Percentiles rank a stretch among this genome's conserved stretches.
Conservation (phyloP, 2,329 filamentous ascomycete genomes). For the Rachicladosporium sp. region DNA sequence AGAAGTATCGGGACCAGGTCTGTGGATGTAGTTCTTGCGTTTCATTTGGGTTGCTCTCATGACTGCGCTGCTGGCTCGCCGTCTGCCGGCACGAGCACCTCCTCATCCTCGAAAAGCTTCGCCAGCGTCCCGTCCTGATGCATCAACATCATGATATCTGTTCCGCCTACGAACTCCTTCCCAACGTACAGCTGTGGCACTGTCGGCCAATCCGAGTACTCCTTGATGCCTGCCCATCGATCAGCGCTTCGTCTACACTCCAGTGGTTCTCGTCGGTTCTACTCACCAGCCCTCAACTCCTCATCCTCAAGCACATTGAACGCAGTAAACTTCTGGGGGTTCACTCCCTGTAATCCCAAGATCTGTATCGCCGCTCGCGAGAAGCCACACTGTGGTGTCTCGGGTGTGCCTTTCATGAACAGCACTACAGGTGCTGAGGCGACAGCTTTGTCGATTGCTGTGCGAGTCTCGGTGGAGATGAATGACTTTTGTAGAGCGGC, state of each 20-base stretch:
- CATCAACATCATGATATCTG: slow-evolving; percentile 93
- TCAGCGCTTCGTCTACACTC: background rate
- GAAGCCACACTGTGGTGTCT: slow-evolving; percentile 93
- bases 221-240: slow-evolving; percentile 66
- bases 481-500: slow-evolving; percentile 46
- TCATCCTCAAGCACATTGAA: slow-evolving; percentile 94
- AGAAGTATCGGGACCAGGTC: background rate
- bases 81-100: slow-evolving; percentile 59
- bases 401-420: slow-evolving; percentile 99
- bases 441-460: slow-evolving; percentile 84
- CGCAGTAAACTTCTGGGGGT: slow-evolving; percentile 91
- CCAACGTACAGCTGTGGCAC: slow-evolving; percentile 94
- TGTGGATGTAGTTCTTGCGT: background rate
- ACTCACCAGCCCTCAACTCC: slow-evolving; percentile 66
- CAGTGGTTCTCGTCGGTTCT: background rate
- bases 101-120: slow-evolving; percentile 84
- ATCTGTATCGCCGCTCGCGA: slow-evolving; percentile 92
- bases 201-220: slow-evolving; percentile 98
- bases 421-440: slow-evolving; percentile 80
- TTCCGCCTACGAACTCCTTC: slow-evolving; percentile 94
- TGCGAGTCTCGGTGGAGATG: slow-evolving; percentile 65
- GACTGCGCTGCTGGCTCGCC: slow-evolving; percentile 1
- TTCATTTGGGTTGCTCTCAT: background rate
- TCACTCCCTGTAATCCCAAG: slow-evolving; percentile 83
- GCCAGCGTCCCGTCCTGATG: slow-evolving; percentile 90